Conservation (phyloP, 495 filamentous ascomycete genomes). For the Pseudoneurospora amorphoporcata region DNA sequence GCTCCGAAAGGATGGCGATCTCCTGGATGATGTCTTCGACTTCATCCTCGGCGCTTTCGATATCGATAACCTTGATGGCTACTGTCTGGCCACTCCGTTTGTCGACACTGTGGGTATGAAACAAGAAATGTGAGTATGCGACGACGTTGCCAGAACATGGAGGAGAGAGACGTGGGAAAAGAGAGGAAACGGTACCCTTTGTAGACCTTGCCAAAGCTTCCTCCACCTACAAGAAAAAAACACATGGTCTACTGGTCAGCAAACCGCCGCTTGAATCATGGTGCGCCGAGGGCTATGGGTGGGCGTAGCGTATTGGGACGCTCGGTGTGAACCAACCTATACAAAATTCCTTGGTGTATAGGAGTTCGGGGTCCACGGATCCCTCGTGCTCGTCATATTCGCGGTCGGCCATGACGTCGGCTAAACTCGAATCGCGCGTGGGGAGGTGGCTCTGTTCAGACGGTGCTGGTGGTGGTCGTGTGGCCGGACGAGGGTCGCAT, state of each 20-base stretch:
- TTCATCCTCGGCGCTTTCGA: constrained; percentile 96
- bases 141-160: background rate
- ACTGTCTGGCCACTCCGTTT: constrained; percentile 75
- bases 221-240: constrained; percentile 44
- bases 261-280: background rate
- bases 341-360: constrained; percentile 89
- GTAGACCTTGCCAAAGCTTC: constrained; percentile 92
- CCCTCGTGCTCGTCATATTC: constrained; percentile 34
- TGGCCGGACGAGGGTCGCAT: background rate
- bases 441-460: background rate
- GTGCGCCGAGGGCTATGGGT: background rate
- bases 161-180: background rate
- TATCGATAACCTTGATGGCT: constrained; percentile 94
- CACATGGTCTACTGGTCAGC: background rate
- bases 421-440: background rate
- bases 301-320: background rate
- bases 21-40: constrained; percentile 98
- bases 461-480: background rate
- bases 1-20: constrained; percentile 89
- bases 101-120: constrained; percentile 55
- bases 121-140: constrained; percentile 17
- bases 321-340: constrained; percentile 54
- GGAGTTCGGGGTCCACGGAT: constrained; percentile 65
- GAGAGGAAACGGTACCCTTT: constrained; percentile 57
- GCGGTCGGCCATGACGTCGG: constrained; percentile 29